Conservation (phyloP, 371 early-diverging fungal species). For the Mucor plumbeus region DNA sequence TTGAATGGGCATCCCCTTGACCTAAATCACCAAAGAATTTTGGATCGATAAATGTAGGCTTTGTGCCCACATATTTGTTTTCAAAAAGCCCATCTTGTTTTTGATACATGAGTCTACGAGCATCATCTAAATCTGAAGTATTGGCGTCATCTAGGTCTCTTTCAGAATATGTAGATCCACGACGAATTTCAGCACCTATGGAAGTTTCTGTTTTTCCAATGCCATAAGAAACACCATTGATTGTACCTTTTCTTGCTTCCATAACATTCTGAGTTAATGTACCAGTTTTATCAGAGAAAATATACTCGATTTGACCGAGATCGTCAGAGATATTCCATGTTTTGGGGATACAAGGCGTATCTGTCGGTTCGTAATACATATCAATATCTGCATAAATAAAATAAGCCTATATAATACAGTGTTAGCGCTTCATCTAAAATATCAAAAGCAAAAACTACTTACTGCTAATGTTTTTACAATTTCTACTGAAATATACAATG, state of each 20-base stretch:
- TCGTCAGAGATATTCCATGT: constrained; percentile 90
- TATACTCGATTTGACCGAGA: constrained; percentile 90
- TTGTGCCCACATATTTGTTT: constrained; percentile 42
- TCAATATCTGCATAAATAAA: constrained; percentile 85
- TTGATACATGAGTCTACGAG: constrained; percentile 42
- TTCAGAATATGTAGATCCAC: constrained; percentile 39
- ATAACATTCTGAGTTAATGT: constrained; percentile 83
- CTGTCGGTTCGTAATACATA: constrained; percentile 82
- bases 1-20: constrained; percentile 28
- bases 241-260: constrained; percentile 80
- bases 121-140: constrained; percentile 19
- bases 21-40: constrained; percentile 45
- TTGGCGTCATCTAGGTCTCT: constrained; percentile 13
- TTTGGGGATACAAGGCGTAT: constrained; percentile 82
- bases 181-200: constrained; percentile 44
- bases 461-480: constrained; percentile 77
- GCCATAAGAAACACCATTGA: constrained; percentile 83
- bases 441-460: constrained; percentile 32
- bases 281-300: constrained; percentile 95
- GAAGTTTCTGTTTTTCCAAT: constrained; percentile 51
- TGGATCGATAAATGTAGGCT: constrained; percentile 54
- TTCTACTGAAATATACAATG: constrained; percentile 96
- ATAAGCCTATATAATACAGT: constrained; percentile 53
- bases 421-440: background rate
- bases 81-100: constrained; percentile 41